These are phyloP conservation scores for Pontederia crassipes DNA, from an alignment of 176 grass and related monocot genomes.

Conservation along the genomic window DNA sequence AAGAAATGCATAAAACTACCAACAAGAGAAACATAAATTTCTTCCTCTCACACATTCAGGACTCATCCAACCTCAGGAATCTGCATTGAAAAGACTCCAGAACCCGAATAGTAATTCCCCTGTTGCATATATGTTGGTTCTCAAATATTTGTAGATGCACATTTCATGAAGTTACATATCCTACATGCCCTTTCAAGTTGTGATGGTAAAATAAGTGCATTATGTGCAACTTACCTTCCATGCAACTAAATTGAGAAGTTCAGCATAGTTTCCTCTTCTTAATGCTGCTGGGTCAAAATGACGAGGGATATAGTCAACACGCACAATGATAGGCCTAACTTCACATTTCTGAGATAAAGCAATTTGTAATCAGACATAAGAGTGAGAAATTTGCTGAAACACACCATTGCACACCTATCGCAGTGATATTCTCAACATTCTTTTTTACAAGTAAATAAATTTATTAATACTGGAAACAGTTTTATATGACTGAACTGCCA, in stretches of 20 bases:
- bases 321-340: constrained; percentile 61
- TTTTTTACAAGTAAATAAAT: too few relatives aligned
- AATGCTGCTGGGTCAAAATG: constrained; percentile 84
- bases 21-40: too few relatives aligned
- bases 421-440: neutral
- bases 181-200: neutral
- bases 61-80: too few relatives aligned
- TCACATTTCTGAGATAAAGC: constrained; percentile 80
- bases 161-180: neutral
- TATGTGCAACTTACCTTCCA: constrained; percentile 68
- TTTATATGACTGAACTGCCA: too few relatives aligned
- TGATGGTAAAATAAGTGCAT: constrained; percentile 3
- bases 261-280: constrained; percentile 86
- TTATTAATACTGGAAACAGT: too few relatives aligned
- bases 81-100: too few relatives aligned
- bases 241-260: constrained; percentile 94
- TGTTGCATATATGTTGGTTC: too few relatives aligned
- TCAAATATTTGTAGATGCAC: too few relatives aligned
- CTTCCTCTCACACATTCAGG: too few relatives aligned
- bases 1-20: too few relatives aligned
- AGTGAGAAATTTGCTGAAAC: constrained; percentile 14
- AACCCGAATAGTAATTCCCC: too few relatives aligned
- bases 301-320: constrained; percentile 87
- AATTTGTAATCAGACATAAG: constrained; percentile 15
- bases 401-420: neutral